These are phyloP conservation scores for Crithidia expoeki DNA, from an alignment of 208 protist genomes.

Conservation along the genomic window DNA sequence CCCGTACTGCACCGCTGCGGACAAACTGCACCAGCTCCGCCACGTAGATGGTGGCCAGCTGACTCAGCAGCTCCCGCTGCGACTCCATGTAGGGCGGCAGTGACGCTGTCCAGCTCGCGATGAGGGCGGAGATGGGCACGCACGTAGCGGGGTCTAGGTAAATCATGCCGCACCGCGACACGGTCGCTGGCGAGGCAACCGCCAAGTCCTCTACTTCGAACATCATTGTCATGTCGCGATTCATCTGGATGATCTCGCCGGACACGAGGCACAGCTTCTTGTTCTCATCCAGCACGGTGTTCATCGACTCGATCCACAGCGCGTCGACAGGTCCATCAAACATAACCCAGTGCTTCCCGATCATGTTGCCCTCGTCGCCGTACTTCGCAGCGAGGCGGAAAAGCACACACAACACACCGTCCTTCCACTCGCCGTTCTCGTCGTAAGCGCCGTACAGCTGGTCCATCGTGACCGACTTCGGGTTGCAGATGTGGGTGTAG, in stretches of 20 bases:
- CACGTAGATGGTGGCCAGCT: conserved; percentile 85
- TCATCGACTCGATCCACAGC: conserved; percentile 97
- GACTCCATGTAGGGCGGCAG: conserved; percentile 84
- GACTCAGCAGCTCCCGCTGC: conserved; percentile 55
- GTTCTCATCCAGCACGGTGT: conserved; percentile 96
- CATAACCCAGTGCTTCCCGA: conserved; percentile 96
- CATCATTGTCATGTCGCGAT: conserved; percentile 96
- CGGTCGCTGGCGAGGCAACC: conserved; percentile 97
- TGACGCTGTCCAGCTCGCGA: conserved; percentile 85
- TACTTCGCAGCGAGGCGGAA: conserved; percentile 93
- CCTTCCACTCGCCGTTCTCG: conserved; percentile 96
- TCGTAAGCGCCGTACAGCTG: conserved; percentile 98
- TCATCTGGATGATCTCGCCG: conserved; percentile 96
- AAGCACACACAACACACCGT: conserved; percentile 96
- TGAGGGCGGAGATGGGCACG: conserved; percentile 68
- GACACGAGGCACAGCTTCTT: conserved; percentile 97
- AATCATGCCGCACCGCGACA: conserved; percentile 98
- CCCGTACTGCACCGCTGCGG: conserved; percentile 63
- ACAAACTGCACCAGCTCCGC: conserved; percentile 86
- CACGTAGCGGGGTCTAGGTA: conserved; percentile 96
- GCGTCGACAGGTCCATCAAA: conserved; percentile 98
- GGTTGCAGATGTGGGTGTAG: conserved; percentile 95
- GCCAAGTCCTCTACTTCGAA: conserved; percentile 98
- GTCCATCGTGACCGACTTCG: conserved; percentile 98
- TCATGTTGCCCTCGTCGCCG: conserved; percentile 77